Percentiles rank a stretch among this genome's conserved stretches.
These are phyloP conservation scores for rapeseed (Brassica napus) DNA, from an alignment of 345 rosid species.

Conservation along the genomic window DNA sequence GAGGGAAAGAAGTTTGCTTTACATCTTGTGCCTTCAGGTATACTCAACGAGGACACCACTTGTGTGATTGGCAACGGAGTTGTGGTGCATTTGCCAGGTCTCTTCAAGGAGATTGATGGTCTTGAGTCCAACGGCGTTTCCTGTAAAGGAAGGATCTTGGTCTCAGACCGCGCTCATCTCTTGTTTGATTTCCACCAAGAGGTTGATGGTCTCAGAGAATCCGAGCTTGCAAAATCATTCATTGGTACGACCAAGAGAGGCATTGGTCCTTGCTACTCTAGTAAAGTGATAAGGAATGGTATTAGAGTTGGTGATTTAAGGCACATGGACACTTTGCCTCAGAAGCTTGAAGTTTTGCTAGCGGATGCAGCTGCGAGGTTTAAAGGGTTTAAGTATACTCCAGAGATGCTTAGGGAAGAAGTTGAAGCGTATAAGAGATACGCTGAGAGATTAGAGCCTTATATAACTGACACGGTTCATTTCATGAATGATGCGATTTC, in stretches of 20 bases:
- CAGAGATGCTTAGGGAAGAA: slow-evolving; percentile 78
- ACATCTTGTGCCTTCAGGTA: slow-evolving; percentile 96
- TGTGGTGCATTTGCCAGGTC: slow-evolving; percentile 86
- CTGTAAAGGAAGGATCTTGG: slow-evolving; percentile 91
- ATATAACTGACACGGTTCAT: slow-evolving; percentile 81
- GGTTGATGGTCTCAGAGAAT: slow-evolving; percentile 84
- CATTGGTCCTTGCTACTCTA: slow-evolving; percentile 88
- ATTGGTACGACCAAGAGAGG: slow-evolving; percentile 97
- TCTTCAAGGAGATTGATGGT: slow-evolving; percentile 86
- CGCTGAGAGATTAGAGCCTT: slow-evolving; percentile 93
- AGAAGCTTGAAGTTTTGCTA: slow-evolving; percentile 74
- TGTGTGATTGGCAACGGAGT: slow-evolving; percentile 97
- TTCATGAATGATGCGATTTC: slow-evolving; percentile 75
- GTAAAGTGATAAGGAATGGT: slow-evolving; percentile 83
- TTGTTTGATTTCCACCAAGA: slow-evolving; percentile 93
- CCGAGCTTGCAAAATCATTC: slow-evolving; percentile 84
- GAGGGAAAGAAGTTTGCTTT: slow-evolving; percentile 96
- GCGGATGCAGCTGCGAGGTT: slow-evolving; percentile 84
- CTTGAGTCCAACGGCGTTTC: slow-evolving; percentile 76
- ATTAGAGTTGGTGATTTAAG: slow-evolving; percentile 90
- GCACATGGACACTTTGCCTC: slow-evolving; percentile 93
- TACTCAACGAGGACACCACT: slow-evolving; percentile 81
- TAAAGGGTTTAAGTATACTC: slow-evolving; percentile 63
- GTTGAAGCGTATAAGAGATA: slow-evolving; percentile 89
- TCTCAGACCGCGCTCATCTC: slow-evolving; percentile 92